Base-by-base conservation (phyloP, 495 filamentous ascomycete genomes). In the Podospora fimiseda region DNA sequence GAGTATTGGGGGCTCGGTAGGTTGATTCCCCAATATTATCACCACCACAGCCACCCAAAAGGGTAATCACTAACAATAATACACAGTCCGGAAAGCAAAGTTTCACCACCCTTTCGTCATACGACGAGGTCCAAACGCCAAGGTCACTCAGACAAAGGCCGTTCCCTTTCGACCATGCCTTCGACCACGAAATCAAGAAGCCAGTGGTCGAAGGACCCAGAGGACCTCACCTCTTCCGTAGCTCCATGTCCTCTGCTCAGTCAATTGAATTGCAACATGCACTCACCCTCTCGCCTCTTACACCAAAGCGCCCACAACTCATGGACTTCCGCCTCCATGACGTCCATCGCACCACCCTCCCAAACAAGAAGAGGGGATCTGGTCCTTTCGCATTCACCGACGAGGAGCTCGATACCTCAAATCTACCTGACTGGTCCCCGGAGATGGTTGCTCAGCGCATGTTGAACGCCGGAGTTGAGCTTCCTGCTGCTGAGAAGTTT, bases 211-310 rank as follows among this genome's bases (percentile, higher is more conserved):
- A 89, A 60, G 90, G 90, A 19, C 90, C 90, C 5, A 76, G 74
- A 55, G 90, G 91, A 3, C 91, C 90, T 2, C 91, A 95, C 72
- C 75, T 96, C n/a, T 96, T 96, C 70, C 80, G 88, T 51, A 74
- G 72, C 27, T 84, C 75, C 48, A 74, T 69, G 37, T 70, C 70
- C 16, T 71, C 73, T 38, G 70, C 54, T 57, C 71, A 68, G 57
- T 78, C 66, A 37, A 66, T 69, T 65, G 83, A 85, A 51, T 76
- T 80, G 37, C 74, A 80, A 51, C 76, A 83, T 56, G 75, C 80
- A 37, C 74, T 88, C 24, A 77, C 79, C 21, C 74, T 88, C 60
- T 88, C 87, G 16, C 87, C 87, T 15, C 58, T 85, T 44, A 74
- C 71, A 41, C 71, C 71, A 22, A 75, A 72, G 67, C 64, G 63